phyloP scores from a whole-genome alignment of 352 stramenopile genomes.

The Globisporangium ultimum region DNA sequence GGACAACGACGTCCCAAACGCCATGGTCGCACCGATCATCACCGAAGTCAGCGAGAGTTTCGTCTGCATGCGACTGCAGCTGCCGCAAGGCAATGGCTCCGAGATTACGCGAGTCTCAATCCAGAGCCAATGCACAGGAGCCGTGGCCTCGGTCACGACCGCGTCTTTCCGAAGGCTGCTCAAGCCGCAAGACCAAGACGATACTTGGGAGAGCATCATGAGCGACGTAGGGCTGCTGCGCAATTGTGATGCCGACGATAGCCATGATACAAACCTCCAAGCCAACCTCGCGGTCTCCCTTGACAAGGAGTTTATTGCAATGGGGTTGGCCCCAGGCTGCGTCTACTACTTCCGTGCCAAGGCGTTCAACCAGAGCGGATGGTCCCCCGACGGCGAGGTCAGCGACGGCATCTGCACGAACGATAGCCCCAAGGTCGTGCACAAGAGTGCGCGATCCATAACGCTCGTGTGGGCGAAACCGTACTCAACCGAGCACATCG shows the following conservation, averaged over 20 bases:
- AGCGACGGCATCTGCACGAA: constrained; percentile 56
- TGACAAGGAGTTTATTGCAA: constrained; percentile 27
- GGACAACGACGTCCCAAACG: constrained; percentile 36
- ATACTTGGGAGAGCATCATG: constrained; percentile 29
- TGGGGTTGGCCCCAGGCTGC: constrained; percentile 31
- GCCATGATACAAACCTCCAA: background rate
- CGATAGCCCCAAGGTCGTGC: constrained; percentile 40
- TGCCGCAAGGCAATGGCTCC: constrained; percentile 39
- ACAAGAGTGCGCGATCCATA: constrained; percentile 22
- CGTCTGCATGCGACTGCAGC: constrained; percentile 35
- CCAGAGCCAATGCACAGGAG: constrained; percentile 38
- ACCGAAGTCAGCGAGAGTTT: constrained; percentile 31
- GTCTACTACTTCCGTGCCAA: constrained; percentile 54
- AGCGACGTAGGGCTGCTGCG: constrained; percentile 25
- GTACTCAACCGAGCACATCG: constrained; percentile 43
- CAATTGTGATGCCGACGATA: constrained; percentile 14
- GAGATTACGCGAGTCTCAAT: constrained; percentile 31
- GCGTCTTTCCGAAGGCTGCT: constrained; percentile 31
- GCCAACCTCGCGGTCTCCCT: constrained; percentile 6
- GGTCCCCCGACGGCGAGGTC: constrained; percentile 44
- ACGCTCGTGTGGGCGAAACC: constrained; percentile 50
- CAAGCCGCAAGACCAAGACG: constrained; percentile 26
- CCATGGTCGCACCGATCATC: constrained; percentile 34
- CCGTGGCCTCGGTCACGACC: constrained; percentile 23
- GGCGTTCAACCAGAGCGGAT: constrained; percentile 41